A percentile compares a stretch with the other conserved stretches of the same genome.
phyloP scores from a whole-genome alignment of 257 asterid genomes.

The Penstemon davidsonii region DNA sequence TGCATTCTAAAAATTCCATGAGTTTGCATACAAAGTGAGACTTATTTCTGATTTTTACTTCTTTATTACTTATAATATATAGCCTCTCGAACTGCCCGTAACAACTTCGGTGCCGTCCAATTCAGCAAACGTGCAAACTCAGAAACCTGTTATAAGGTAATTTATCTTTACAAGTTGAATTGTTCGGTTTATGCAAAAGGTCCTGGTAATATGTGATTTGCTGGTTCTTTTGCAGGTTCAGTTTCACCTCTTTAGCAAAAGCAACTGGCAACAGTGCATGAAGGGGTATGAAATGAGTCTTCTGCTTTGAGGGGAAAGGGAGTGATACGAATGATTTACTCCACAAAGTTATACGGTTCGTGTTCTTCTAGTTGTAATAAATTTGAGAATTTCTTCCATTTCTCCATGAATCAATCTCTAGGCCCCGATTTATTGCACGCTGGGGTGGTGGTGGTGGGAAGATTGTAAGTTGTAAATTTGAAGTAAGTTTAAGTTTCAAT shows the following conservation, averaged over 20 bases:
- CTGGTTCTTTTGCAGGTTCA: slow-evolving; percentile 54
- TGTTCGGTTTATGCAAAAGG: neutral
- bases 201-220: slow-evolving; percentile 15
- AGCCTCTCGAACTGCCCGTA: slow-evolving; percentile 69
- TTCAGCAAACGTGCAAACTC: slow-evolving; percentile 45
- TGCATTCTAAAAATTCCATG: too few species aligned
- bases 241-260: slow-evolving; percentile 68
- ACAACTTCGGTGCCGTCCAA: slow-evolving; percentile 42
- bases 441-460: too few species aligned
- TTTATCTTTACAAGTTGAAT: neutral
- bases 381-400: too few species aligned
- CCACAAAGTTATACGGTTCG: too few species aligned
- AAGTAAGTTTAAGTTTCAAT: too few species aligned
- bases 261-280: slow-evolving; percentile 59
- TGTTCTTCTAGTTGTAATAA: too few species aligned
- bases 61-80: slow-evolving; percentile 3
- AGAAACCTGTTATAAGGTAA: slow-evolving; percentile 81
- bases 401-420: too few species aligned
- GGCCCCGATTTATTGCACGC: too few species aligned
- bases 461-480: too few species aligned
- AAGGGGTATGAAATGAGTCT: neutral
- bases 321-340: too few species aligned
- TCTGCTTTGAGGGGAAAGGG: too few species aligned
- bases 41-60: slow-evolving; percentile 25
- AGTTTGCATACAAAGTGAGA: too few species aligned